A percentile compares a stretch with the other conserved stretches of the same genome.
Conservation (phyloP, 1,284 basidiomycete species). For the Sporisorium reilianum region DNA sequence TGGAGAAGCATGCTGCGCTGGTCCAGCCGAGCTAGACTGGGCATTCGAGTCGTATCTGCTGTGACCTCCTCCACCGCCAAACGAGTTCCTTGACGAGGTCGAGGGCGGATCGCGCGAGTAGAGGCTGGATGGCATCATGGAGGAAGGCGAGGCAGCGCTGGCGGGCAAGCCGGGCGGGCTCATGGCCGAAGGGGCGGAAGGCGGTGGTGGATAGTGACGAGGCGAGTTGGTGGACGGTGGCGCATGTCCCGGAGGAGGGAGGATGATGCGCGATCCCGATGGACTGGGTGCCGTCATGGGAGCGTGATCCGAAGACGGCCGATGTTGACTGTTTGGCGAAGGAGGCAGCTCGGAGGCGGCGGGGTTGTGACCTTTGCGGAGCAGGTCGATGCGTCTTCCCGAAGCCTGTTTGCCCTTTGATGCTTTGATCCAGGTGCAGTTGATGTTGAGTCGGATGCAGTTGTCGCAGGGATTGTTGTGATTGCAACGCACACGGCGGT, state of each 20-base stretch:
- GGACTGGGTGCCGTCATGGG: constrained; percentile 27
- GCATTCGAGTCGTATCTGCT: constrained; percentile 25
- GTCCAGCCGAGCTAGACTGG: constrained; percentile 3
- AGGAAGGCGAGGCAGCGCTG: constrained; percentile 30
- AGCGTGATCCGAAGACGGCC: constrained; percentile 19
- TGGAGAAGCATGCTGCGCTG: constrained; percentile 34
- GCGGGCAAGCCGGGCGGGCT: constrained; percentile 39
- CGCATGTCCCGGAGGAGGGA: constrained; percentile 16
- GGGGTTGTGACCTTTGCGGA: constrained; percentile 49
- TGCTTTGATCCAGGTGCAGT: constrained; percentile 61
- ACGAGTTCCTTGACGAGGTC: constrained; percentile 24
- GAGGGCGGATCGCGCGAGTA: constrained; percentile 42
- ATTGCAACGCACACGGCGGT: constrained; percentile 57
- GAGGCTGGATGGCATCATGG: constrained; percentile 27
- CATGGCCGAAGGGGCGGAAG: constrained; percentile 20
- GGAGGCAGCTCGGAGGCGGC: constrained; percentile 34
- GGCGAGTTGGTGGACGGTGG: constrained; percentile 20
- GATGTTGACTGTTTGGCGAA: constrained; percentile 17
- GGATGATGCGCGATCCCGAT: constrained; percentile 21
- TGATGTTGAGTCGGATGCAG: constrained; percentile 58
- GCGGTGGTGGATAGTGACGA: constrained; percentile 28
- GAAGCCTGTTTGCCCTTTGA: constrained; percentile 56
- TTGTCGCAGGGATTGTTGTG: constrained; percentile 61
- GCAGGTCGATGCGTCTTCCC: constrained; percentile 45
- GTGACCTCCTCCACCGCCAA: constrained; percentile 27